Conservation (phyloP, 108 stramenopile genomes). For the Aurantiochytrium sp. region DNA sequence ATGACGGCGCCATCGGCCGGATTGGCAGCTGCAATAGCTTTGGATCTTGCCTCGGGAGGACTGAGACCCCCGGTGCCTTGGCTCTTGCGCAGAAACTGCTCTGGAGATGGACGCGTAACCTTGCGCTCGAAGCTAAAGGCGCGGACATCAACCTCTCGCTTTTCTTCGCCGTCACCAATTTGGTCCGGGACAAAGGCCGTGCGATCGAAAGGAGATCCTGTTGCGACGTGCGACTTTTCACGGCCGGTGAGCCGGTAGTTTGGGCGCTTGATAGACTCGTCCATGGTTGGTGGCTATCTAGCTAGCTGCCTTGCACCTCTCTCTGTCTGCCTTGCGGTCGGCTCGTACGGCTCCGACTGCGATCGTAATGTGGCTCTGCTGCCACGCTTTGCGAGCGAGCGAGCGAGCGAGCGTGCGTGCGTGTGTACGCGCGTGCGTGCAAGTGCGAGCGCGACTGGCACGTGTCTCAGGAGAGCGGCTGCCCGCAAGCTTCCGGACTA, state of each 20-base stretch:
- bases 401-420: too few relatives aligned
- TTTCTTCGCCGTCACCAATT: not conserved
- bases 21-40: not conserved
- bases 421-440: too few relatives aligned
- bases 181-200: not conserved
- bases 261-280: not conserved
- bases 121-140: constrained; percentile 9
- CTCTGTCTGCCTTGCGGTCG: too few relatives aligned
- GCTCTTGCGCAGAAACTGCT: not conserved
- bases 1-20: not conserved
- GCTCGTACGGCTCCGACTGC: too few relatives aligned
- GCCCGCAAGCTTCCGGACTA: too few relatives aligned
- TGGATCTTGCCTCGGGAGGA: not conserved
- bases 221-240: not conserved
- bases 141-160: not conserved
- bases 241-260: not conserved
- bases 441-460: too few relatives aligned
- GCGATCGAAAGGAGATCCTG: not conserved
- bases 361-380: too few relatives aligned
- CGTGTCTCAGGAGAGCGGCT: too few relatives aligned
- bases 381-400: too few relatives aligned
- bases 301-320: too few relatives aligned
- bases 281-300: not conserved
- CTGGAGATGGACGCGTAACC: not conserved
- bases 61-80: not conserved